These are phyloP conservation scores for Penicillium argentinense DNA, from an alignment of 495 filamentous ascomycete species.

Conservation along the genomic window DNA sequence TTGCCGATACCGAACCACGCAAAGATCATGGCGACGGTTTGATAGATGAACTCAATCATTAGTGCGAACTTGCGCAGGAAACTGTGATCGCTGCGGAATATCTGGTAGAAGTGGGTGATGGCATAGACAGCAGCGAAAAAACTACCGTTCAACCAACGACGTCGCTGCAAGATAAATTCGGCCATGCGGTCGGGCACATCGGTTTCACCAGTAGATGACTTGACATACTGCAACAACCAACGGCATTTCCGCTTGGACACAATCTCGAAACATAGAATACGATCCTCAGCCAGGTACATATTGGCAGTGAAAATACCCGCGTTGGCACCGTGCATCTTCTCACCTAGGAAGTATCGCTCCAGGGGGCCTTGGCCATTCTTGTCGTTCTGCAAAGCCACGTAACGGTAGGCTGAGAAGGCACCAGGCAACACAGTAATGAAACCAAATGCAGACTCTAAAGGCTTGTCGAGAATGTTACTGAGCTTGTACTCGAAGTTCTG, in stretches of 20 bases:
- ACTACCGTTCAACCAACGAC: slow-evolving; percentile 96
- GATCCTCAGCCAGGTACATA: slow-evolving; percentile 99
- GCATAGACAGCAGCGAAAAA: slow-evolving; percentile 99
- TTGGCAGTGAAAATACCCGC: slow-evolving; percentile 98
- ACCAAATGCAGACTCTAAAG: slow-evolving; percentile 94
- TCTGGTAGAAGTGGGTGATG: slow-evolving; percentile 88
- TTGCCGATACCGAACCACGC: slow-evolving; percentile 99
- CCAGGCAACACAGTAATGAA: slow-evolving; percentile 97
- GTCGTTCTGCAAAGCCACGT: slow-evolving; percentile 92
- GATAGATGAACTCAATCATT: slow-evolving; percentile 88
- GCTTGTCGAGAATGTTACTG: slow-evolving; percentile 99
- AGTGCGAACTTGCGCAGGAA: slow-evolving; percentile 86
- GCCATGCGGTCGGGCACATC: slow-evolving; percentile 96
- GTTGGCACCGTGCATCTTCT: slow-evolving; percentile 94
- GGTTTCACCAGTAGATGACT: slow-evolving; percentile 92
- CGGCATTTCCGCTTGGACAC: slow-evolving; percentile 95
- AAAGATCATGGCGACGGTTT: slow-evolving; percentile 95
- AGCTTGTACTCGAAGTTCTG: slow-evolving; percentile 99
- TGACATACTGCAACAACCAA: slow-evolving; percentile 98
- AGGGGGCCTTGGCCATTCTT: slow-evolving; percentile 88
- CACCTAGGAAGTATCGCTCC: slow-evolving; percentile 96
- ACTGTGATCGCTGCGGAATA: slow-evolving; percentile 89
- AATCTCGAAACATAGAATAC: slow-evolving; percentile 98
- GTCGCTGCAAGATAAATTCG: slow-evolving; percentile 92
- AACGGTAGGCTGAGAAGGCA: slow-evolving; percentile 97